A percentile compares a stretch with the other conserved stretches of the same genome.
phyloP scores from a whole-genome alignment of 2,329 filamentous ascomycete species.

The Cercospora sesami region DNA sequence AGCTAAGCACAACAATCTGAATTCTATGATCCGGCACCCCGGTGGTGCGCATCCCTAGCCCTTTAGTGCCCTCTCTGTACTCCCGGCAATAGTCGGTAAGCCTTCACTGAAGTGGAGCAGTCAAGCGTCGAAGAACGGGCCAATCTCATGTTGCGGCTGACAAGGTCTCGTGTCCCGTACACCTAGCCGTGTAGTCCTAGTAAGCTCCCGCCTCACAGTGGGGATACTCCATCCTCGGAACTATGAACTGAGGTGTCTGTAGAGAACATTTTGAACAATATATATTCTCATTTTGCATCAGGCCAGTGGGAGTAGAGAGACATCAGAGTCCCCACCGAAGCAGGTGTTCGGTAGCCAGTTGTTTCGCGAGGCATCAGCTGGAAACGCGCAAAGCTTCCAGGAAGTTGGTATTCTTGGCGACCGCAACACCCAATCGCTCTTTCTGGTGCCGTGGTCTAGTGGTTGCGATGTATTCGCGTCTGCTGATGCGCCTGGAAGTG shows the following conservation, averaged over 20 bases:
- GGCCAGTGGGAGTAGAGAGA: neutral
- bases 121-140: neutral
- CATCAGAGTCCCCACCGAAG: neutral
- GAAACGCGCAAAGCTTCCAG: neutral
- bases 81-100: neutral
- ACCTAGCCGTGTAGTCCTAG: neutral
- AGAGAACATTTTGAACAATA: neutral
- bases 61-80: slow-evolving; percentile 4
- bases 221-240: neutral
- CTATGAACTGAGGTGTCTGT: neutral
- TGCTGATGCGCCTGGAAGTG: neutral
- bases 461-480: neutral
- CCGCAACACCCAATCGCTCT: neutral
- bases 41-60: neutral
- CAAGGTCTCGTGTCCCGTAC: slow-evolving; percentile 6
- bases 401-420: neutral
- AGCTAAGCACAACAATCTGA: slow-evolving; percentile 2
- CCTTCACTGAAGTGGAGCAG: neutral
- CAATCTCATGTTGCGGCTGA: slow-evolving; percentile 6
- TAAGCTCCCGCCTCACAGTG: slow-evolving; percentile 3
- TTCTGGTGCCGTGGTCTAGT: neutral
- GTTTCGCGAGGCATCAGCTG: neutral
- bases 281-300: neutral
- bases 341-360: neutral
- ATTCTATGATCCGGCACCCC: slow-evolving; percentile 6